Base-by-base conservation (phyloP, 306 rosid species). In the Dalbergia oliveri region DNA sequence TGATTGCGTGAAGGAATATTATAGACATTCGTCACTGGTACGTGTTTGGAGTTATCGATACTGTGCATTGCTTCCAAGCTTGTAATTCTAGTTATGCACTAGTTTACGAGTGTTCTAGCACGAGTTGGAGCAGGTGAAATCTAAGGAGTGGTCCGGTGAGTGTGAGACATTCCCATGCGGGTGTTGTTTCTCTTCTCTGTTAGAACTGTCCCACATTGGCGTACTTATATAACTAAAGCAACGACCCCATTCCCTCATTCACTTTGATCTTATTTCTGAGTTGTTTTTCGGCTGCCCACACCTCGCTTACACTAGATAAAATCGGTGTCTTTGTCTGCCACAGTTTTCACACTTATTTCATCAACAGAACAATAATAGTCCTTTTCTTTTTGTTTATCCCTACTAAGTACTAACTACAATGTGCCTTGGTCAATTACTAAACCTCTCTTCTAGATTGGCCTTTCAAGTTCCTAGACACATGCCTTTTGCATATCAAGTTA, bases 101-200 rank as follows among this genome's bases (percentile, higher is more conserved):
- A 41, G 34, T 14, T 39, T 58, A 74, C 26, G 31, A 69, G 43
- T 51, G 76, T 69, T 72, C 7, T 81, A 69, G 21, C 62, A 72
- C 59, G 66, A 82, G 69, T 39, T 77, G 84, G 84, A 83, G 92
- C 89, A 87, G 92, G 83, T 91, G 88, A 85, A 87, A 78, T 49
- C 39, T 41, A 64, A 72, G 63, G 66, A 74, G 44, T 83, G 87
- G 94, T 89, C 88, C 72, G 84, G 86, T 81, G 19, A 86, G 82
- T 44, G 67, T 56, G 88, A 75, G 86, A 87, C 94, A 89, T 50
- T 86, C 78, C 84, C 89, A 88, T 83, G 92, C 73, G 77, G 64
- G 49, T 39, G 58, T 64, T 16, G 45, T 35, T 81, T 53, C 15
- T 54, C 44, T 80, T 59, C 43, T 47, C 35, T 50, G 61, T 35